Percentiles rank a stretch among this genome's conserved stretches.
Evolutionary conservation across 2,329 filamentous ascomycete species (phyloP).

Genomic region (Waltergamsia citrina): DNA sequence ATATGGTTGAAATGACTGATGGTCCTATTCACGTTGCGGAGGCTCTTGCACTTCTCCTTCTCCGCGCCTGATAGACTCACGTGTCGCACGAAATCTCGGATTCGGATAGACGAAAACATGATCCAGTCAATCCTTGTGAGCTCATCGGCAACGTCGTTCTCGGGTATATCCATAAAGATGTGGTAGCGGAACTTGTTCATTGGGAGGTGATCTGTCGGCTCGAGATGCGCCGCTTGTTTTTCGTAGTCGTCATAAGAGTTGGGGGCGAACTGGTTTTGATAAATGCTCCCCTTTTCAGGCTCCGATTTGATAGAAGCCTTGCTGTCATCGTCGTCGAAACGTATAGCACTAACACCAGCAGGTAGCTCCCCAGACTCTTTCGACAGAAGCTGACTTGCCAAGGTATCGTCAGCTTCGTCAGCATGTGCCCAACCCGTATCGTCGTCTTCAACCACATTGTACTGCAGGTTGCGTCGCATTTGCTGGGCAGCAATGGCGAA

Average conservation of each 20-base stretch:
- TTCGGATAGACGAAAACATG: conserved; percentile 91
- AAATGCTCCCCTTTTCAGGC: conserved; percentile 25
- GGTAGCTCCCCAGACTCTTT: conserved; percentile 29
- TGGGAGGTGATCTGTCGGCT: conserved; percentile 57
- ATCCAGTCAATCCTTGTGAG: conserved; percentile 96
- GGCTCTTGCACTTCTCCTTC: conserved; percentile 64
- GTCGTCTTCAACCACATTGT: conserved; percentile 70
- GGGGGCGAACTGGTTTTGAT: conserved; percentile 42
- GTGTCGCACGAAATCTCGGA: conserved; percentile 86
- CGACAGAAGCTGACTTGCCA: conserved; percentile 21
- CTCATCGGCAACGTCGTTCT: conserved; percentile 81
- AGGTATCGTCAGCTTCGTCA: conserved; percentile 43
- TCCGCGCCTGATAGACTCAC: conserved; percentile 66
- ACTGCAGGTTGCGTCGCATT: conserved; percentile 69
- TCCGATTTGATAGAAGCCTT: conserved; percentile 38
- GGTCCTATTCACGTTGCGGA: conserved; percentile 89
- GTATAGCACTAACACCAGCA: conserved; percentile 34
- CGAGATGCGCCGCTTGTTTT: conserved; percentile 62
- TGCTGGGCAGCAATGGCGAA: conserved; percentile 81
- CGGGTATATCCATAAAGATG: conserved; percentile 76
- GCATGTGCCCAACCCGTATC: conserved; percentile 87
- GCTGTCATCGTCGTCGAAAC: conserved; percentile 36
- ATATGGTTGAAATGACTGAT: conserved; percentile 86
- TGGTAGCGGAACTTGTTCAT: conserved; percentile 85
- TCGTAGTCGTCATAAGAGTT: conserved; percentile 72